phyloP scores from a whole-genome alignment of 2,329 filamentous ascomycete genomes.

The Geosmithia putterillii region DNA sequence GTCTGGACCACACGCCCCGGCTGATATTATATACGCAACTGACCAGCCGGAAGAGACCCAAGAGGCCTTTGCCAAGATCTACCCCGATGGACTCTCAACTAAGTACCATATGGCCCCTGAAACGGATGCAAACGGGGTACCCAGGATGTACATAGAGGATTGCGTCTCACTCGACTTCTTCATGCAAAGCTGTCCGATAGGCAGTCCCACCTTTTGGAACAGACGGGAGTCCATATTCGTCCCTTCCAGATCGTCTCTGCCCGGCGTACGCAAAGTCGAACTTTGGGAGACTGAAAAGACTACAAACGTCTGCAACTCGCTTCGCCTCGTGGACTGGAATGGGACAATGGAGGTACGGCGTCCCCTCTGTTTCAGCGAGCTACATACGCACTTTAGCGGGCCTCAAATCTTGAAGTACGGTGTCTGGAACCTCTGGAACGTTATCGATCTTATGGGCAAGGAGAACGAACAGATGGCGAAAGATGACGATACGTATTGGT shows the following conservation, averaged over 20 bases:
- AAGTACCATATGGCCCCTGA: conserved; percentile 19
- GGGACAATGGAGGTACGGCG: conserved; percentile 19
- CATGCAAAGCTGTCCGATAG: conserved; percentile 15
- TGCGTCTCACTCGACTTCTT: conserved; percentile 24
- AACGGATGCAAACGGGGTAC: conserved; percentile 9
- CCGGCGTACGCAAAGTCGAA: conserved; percentile 22
- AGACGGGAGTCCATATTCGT: too few relatives aligned
- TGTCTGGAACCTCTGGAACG: too few relatives aligned
- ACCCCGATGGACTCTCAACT: conserved; percentile 21
- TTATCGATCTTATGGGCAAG: too few relatives aligned
- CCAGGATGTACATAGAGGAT: conserved; percentile 20
- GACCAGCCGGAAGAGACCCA: background rate
- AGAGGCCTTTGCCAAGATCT: conserved; percentile 15
- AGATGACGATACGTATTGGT: too few relatives aligned
- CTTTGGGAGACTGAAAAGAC: conserved; percentile 27
- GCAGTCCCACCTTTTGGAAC: too few relatives aligned
- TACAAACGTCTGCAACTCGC: conserved; percentile 22
- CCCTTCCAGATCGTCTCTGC: conserved; percentile 25
- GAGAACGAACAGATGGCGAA: too few relatives aligned
- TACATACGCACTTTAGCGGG: conserved; percentile 36
- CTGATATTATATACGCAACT: background rate
- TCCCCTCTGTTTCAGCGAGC: conserved; percentile 21
- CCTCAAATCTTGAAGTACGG: too few relatives aligned
- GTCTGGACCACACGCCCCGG: conserved; percentile 2
- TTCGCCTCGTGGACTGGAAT: conserved; percentile 21